Percentiles rank a stretch among this genome's conserved stretches.
These are phyloP conservation scores for Diaporthe ilicicola DNA, from an alignment of 2,329 filamentous ascomycete species.

Conservation along the genomic window DNA sequence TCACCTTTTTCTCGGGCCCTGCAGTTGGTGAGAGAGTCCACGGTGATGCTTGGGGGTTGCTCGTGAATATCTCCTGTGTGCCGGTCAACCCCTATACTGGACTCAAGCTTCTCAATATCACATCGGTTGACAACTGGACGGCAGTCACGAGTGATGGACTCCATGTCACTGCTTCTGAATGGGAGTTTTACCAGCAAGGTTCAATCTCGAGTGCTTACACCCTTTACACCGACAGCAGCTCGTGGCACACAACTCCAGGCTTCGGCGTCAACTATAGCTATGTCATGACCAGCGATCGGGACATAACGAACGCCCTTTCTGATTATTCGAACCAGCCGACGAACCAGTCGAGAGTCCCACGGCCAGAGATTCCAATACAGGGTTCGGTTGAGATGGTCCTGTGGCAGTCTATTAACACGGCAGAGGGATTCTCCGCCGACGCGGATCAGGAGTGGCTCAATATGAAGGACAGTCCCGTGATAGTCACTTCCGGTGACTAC, in stretches of 20 bases:
- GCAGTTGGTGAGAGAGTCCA: not conserved
- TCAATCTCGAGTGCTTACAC: not conserved
- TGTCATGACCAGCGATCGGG: conserved; percentile 7
- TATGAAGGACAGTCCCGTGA: not conserved
- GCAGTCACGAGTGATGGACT: not conserved
- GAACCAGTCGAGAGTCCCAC: not conserved
- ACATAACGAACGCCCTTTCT: not conserved
- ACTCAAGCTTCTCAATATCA: not conserved
- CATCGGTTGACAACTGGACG: not conserved
- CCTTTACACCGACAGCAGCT: not conserved
- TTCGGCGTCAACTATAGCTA: conserved; percentile 10
- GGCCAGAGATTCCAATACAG: not conserved
- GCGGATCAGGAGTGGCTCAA: not conserved
- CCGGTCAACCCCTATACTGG: not conserved
- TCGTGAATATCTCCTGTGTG: not conserved
- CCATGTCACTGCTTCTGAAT: not conserved
- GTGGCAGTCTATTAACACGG: not conserved
- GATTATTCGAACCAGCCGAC: not conserved
- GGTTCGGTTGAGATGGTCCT: conserved; percentile 10
- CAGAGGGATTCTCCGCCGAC: not conserved
- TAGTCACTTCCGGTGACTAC: not conserved
- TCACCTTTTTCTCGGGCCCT: not conserved
- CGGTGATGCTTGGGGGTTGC: not conserved
- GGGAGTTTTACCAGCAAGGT: not conserved
- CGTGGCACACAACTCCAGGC: not conserved